These are phyloP conservation scores for Aspergillus sp. DNA, from an alignment of 2,329 filamentous ascomycete genomes.

Conservation along the genomic window DNA sequence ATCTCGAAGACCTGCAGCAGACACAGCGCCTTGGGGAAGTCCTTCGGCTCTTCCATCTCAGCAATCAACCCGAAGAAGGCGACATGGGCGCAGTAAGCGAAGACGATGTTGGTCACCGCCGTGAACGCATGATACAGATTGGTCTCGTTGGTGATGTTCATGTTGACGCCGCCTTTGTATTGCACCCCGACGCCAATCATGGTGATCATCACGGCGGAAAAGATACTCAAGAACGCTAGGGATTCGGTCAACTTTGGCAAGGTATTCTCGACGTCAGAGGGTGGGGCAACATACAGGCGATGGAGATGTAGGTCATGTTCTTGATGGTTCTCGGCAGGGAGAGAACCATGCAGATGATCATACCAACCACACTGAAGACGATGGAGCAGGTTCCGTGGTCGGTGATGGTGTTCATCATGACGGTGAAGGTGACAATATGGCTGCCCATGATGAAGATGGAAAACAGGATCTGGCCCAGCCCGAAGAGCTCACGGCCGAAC, in stretches of 20 bases:
- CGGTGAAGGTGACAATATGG: slow-evolving; percentile 68
- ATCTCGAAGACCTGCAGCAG: slow-evolving; percentile 60
- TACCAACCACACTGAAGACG: slow-evolving; percentile 59
- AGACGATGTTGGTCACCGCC: slow-evolving; percentile 67
- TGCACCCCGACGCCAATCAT: slow-evolving; percentile 64
- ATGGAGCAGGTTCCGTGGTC: slow-evolving; percentile 63
- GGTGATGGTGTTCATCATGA: slow-evolving; percentile 66
- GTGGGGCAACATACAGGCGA: slow-evolving; percentile 46
- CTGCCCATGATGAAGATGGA: slow-evolving; percentile 68
- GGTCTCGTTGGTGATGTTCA: slow-evolving; percentile 40
- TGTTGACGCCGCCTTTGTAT: slow-evolving; percentile 37
- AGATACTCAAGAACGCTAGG: slow-evolving; percentile 61
- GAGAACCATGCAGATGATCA: slow-evolving; percentile 58
- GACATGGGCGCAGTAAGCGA: slow-evolving; percentile 69
- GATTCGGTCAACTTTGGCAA: not conserved
- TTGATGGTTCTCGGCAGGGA: slow-evolving; percentile 63
- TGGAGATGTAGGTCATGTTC: slow-evolving; percentile 61
- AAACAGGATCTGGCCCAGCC: slow-evolving; percentile 61
- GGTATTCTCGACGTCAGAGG: not conserved
- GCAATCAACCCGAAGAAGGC: slow-evolving; percentile 67
- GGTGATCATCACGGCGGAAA: slow-evolving; percentile 64
- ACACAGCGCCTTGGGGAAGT: slow-evolving; percentile 62
- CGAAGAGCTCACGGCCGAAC: slow-evolving; percentile 62
- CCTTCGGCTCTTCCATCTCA: slow-evolving; percentile 61
- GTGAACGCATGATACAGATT: slow-evolving; percentile 57